Evolutionary conservation across 139 green algal genomes (phyloP).

Genomic region (Chlamydomonas sp.): DNA sequence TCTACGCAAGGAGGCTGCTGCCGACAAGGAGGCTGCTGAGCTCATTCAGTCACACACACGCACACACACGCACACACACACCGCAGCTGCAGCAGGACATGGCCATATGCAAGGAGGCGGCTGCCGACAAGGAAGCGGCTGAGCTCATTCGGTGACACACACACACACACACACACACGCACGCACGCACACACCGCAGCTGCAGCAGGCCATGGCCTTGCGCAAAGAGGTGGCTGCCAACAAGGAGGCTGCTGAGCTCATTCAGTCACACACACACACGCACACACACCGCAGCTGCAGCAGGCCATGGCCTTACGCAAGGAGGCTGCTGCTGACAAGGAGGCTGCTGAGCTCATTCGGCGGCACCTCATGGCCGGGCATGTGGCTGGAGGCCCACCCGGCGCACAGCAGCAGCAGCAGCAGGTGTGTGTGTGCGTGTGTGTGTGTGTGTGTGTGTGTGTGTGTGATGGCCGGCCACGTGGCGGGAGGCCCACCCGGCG

Average conservation of each 20-base stretch:
- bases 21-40: conserved; percentile 12
- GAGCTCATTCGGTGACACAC: conserved; percentile 19
- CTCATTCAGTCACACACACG: no score
- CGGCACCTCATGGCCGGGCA: background rate
- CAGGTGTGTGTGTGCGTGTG: no score
- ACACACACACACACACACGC: no score
- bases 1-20: conserved; percentile 3
- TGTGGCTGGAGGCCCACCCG: background rate
- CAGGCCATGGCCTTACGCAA: conserved; percentile 1
- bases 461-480: no score
- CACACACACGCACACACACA: no score
- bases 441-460: no score
- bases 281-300: conserved; percentile 12
- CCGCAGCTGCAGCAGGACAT: conserved; percentile 14
- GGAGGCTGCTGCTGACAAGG: conserved; percentile 11
- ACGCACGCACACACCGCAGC: no score
- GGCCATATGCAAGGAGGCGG: background rate
- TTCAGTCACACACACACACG: no score
- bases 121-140: conserved; percentile 9
- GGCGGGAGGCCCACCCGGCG: background rate
- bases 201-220: no score
- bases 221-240: no score
- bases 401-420: background rate
- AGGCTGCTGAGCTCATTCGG: conserved; percentile 14
- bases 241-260: no score